These are phyloP conservation scores for Exophiala mesophila DNA, from an alignment of 2,329 filamentous ascomycete genomes.

Conservation along the genomic window DNA sequence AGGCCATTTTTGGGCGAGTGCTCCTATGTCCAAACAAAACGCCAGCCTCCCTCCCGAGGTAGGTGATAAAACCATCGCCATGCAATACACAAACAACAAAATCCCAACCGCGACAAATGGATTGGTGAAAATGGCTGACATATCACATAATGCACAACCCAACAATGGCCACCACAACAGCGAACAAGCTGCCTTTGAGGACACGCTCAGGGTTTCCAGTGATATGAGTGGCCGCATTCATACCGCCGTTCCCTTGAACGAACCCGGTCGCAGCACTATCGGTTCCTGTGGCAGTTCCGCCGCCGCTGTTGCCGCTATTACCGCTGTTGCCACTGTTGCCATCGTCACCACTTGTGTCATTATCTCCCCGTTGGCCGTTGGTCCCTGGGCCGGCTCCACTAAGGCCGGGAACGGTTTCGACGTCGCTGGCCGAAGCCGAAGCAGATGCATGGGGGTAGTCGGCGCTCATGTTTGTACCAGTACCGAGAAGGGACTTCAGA, in stretches of 20 bases:
- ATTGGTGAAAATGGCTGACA: neutral
- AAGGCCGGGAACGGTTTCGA: constrained; percentile 45
- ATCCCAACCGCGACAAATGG: neutral
- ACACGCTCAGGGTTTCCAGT: constrained; percentile 33
- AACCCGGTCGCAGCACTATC: constrained; percentile 26
- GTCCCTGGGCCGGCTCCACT: constrained; percentile 46
- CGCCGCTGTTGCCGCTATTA: constrained; percentile 1
- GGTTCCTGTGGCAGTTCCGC: constrained; percentile 13
- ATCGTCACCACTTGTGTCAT: constrained; percentile 21
- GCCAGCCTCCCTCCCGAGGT: too few relatives aligned
- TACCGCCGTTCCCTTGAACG: constrained; percentile 23
- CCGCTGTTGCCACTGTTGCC: constrained; percentile 6
- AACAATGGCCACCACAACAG: constrained; percentile 43
- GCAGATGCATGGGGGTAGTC: constrained; percentile 39
- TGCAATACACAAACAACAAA: neutral
- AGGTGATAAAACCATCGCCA: constrained; percentile 2
- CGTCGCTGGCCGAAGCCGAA: constrained; percentile 33
- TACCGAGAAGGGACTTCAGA: constrained; percentile 73
- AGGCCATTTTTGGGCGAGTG: too few relatives aligned
- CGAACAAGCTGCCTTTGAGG: constrained; percentile 43
- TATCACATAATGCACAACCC: constrained; percentile 42
- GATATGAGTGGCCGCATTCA: constrained; percentile 17
- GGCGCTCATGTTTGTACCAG: constrained; percentile 66
- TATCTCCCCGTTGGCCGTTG: constrained; percentile 29
- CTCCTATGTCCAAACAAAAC: too few relatives aligned